Evolutionary conservation across 1,139 yeast species (phyloP), one percentile per base, ranked within the genome.

Genomic region (Eremothecium coryli): DNA sequence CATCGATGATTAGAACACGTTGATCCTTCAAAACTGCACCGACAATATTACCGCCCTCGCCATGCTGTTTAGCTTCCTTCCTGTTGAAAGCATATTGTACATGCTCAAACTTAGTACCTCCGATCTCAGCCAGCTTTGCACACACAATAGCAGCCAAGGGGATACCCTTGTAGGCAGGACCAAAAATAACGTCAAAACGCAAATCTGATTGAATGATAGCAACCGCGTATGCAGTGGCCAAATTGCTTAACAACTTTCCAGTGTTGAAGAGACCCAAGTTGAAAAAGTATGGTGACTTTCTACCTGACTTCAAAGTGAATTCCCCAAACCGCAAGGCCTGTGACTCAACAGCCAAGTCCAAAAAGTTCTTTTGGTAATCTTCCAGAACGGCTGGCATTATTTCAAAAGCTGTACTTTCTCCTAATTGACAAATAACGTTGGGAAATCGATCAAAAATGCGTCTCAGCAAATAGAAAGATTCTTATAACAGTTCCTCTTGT

Each of bases 161-260:
- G 48, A 90, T 90, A 17, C 98, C 98, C 64, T 90, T 90, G 64
- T 90, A 90, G 18, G 98, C 98, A 12, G 98, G 98, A 9, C 98
- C 98, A 52, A 90, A 90, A 38, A 90, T 66, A 26, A 90, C 77
- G 53, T 90, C 98, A 50, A 90, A 88, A 56, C 85, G 79, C 38
- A 90, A 56, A 4, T 80, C 86, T 1, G 90, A 71, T 33, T 73
- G 75, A 45, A 86, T 77, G 47, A 90, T 88, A 26, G 95, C 82
- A 42, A 73, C 70, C 32, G 98, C 97, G 55, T 86, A 90, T 5
- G 95, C 82, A 7, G 79, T 71, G 20, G 95, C 95, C 52, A 90
- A 66, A 33, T 76, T 74, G 12, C 86, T 75, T 43, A 90, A 67
- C 42, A 82, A 71, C 46, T 71, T 71, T 26, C 95, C 96, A 10